Evolutionary conservation across 345 rosid species (phyloP).

Genomic region (Luvunga scandens): DNA sequence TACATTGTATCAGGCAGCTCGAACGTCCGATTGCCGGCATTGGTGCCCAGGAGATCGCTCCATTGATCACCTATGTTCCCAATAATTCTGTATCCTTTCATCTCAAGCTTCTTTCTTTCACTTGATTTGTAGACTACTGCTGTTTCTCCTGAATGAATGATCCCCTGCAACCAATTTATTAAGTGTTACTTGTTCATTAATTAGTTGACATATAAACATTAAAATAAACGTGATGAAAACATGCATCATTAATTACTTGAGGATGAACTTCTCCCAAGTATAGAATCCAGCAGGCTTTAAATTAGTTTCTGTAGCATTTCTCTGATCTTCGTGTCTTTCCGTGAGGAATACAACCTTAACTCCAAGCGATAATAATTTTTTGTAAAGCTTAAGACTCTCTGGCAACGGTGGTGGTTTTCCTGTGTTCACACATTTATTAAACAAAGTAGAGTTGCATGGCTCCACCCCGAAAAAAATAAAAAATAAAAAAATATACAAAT

Average conservation of each 20-base stretch:
- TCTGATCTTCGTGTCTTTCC: constrained; percentile 31
- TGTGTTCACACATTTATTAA: constrained; percentile 29
- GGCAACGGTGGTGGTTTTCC: constrained; percentile 39
- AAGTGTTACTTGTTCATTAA: too few species aligned
- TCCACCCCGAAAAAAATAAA: constrained; percentile 21
- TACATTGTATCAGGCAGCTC: constrained; percentile 48
- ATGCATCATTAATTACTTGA: constrained; percentile 24
- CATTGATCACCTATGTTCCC: constrained; percentile 54
- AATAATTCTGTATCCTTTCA: constrained; percentile 34
- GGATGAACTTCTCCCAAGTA: constrained; percentile 38
- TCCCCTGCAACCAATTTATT: constrained; percentile 16
- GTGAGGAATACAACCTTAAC: too few species aligned
- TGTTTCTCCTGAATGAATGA: constrained; percentile 20
- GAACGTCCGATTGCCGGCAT: constrained; percentile 35
- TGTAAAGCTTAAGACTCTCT: constrained; percentile 32
- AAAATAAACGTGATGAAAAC: too few species aligned
- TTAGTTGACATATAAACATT: too few species aligned
- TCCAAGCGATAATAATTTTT: constrained; percentile 19
- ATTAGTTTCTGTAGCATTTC: constrained; percentile 21
- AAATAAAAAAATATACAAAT: too few species aligned
- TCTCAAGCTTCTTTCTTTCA: constrained; percentile 26
- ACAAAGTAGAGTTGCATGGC: constrained; percentile 18
- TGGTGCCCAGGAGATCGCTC: constrained; percentile 37
- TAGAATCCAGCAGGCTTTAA: constrained; percentile 31
- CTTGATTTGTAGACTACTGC: constrained; percentile 35